Evolutionary conservation across 2,329 filamentous ascomycete species (phyloP).

Genomic region (Beauveria sp.): DNA sequence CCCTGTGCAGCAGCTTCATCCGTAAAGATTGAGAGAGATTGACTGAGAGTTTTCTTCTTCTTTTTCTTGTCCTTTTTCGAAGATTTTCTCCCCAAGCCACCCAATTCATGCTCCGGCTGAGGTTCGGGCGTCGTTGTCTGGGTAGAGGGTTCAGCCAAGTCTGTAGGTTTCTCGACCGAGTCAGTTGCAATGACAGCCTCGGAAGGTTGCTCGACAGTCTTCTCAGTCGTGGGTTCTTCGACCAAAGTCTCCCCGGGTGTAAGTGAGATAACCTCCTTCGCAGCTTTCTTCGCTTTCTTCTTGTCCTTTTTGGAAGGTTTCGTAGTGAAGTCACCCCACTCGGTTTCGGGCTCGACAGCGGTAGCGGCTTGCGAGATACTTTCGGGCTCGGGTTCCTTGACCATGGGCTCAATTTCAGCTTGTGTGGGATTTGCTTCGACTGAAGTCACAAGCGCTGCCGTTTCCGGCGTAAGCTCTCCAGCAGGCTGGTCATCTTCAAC

Average conservation of each 20-base stretch:
- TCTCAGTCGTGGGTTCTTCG: background rate
- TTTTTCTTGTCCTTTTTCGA: conserved; percentile 25
- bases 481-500: background rate
- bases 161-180: background rate
- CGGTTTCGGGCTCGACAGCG: conserved; percentile 20
- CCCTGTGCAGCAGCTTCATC: background rate
- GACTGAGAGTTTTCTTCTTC: conserved; percentile 18
- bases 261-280: conserved; percentile 4
- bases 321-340: conserved; percentile 22
- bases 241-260: background rate
- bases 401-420: conserved; percentile 12
- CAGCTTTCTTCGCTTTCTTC: conserved; percentile 15
- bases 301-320: conserved; percentile 25
- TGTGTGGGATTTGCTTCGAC: conserved; percentile 8
- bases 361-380: conserved; percentile 16
- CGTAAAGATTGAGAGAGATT: background rate
- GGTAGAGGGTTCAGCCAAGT: background rate
- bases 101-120: background rate
- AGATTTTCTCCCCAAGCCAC: background rate
- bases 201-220: background rate
- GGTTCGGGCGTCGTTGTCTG: background rate
- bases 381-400: conserved; percentile 15
- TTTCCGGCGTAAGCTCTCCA: background rate
- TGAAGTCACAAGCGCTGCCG: background rate
- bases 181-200: background rate